Conservation (phyloP, 768 basidiomycete genomes). For the Xerocomus potaroensis region DNA sequence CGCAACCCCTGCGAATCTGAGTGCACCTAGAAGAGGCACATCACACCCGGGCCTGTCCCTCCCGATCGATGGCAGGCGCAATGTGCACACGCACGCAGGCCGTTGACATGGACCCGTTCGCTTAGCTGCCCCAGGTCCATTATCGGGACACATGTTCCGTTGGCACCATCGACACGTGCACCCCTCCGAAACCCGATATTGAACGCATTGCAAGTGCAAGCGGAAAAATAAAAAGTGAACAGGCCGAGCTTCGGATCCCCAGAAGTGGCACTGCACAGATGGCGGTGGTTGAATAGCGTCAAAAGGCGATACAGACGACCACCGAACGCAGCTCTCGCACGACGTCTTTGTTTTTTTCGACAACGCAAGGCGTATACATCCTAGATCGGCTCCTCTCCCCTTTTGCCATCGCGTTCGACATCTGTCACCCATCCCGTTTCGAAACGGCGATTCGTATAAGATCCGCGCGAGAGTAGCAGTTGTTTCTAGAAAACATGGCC, state of each 20-base stretch:
- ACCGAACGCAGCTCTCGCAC: too few relatives aligned
- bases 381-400: too few relatives aligned
- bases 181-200: background rate
- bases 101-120: background rate
- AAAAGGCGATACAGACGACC: too few relatives aligned
- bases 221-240: conserved; percentile 1
- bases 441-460: background rate
- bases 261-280: too few relatives aligned
- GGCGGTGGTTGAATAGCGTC: too few relatives aligned
- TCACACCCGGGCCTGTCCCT: background rate
- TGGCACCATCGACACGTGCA: background rate
- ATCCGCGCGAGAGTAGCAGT: too few relatives aligned
- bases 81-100: background rate
- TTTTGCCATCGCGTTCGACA: background rate
- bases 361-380: background rate
- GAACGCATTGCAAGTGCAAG: conserved; percentile 2
- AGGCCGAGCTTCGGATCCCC: background rate
- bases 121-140: background rate
- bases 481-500: too few relatives aligned
- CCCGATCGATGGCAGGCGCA: background rate
- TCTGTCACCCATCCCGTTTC: background rate
- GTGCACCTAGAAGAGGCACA: background rate
- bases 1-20: background rate
- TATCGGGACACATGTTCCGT: background rate
- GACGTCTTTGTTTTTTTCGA: background rate